phyloP scores from a whole-genome alignment of 2,329 filamentous ascomycete species.

The Colletotrichum chlorophyti region DNA sequence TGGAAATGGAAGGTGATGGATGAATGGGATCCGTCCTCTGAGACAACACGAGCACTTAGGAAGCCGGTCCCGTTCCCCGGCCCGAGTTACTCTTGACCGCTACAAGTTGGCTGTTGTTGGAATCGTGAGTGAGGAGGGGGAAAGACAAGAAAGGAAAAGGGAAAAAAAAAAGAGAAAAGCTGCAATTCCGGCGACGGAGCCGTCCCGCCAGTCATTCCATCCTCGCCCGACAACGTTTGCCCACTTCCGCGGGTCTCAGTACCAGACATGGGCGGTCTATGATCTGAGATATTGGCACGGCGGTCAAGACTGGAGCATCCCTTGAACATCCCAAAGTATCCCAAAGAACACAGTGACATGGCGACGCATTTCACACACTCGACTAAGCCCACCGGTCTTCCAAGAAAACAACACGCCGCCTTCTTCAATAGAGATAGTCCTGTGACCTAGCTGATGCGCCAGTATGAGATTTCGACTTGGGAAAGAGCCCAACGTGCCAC shows the following conservation, averaged over 20 bases:
- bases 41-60: not conserved
- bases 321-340: too few species aligned
- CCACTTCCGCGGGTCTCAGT: too few species aligned
- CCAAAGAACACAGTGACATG: not conserved
- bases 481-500: not conserved
- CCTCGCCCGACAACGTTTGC: not conserved
- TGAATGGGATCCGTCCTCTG: too few species aligned
- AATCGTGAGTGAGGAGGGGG: too few species aligned
- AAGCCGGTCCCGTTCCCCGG: not conserved
- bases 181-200: not conserved
- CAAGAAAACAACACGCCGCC: not conserved
- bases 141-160: too few species aligned
- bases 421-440: too few species aligned
- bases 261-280: too few species aligned
- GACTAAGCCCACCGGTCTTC: not conserved
- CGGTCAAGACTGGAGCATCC: too few species aligned
- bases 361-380: not conserved
- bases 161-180: not conserved
- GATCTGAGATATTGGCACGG: too few species aligned
- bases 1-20: conserved; percentile 3
- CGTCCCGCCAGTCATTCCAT: conserved; percentile 6
- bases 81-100: not conserved
- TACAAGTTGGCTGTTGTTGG: too few species aligned
- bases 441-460: not conserved
- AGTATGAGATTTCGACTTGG: not conserved